Conservation (phyloP, 108 stramenopile genomes). For the Cyclotella distinguenda region DNA sequence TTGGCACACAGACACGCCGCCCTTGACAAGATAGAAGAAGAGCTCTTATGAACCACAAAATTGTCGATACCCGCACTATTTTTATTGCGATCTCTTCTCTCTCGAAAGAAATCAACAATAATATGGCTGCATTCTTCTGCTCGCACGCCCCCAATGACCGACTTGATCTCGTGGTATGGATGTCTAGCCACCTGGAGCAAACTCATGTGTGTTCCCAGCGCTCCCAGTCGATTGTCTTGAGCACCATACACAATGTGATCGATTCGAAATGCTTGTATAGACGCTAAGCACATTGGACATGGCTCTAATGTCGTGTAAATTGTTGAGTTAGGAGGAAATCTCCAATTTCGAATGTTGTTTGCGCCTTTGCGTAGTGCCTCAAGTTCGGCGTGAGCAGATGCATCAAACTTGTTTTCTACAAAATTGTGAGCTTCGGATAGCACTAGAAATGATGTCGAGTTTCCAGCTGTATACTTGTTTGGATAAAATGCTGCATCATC, state of each 20-base stretch:
- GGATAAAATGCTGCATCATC: background rate
- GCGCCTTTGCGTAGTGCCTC: slow-evolving; percentile 68
- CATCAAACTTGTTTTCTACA: slow-evolving; percentile 75
- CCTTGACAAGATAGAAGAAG: too few relatives aligned
- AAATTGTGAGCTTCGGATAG: slow-evolving; percentile 75
- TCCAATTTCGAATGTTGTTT: slow-evolving; percentile 64
- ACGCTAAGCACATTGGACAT: slow-evolving; percentile 85
- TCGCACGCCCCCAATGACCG: slow-evolving; percentile 61
- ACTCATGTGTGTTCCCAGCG: slow-evolving; percentile 65
- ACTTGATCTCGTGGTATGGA: slow-evolving; percentile 76
- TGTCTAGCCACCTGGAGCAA: slow-evolving; percentile 66
- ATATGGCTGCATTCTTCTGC: slow-evolving; percentile 61
- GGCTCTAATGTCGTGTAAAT: slow-evolving; percentile 89
- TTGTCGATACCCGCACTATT: too few relatives aligned
- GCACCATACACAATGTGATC: slow-evolving; percentile 81
- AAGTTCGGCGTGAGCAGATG: slow-evolving; percentile 89
- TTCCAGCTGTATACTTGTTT: background rate
- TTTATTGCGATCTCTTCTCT: slow-evolving; percentile 50
- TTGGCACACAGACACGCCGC: too few relatives aligned
- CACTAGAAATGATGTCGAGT: slow-evolving; percentile 36
- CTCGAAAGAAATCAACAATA: slow-evolving; percentile 74
- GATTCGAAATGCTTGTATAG: slow-evolving; percentile 83
- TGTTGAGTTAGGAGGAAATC: slow-evolving; percentile 64
- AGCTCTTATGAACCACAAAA: too few relatives aligned
- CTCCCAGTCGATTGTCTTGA: slow-evolving; percentile 75